These are phyloP conservation scores for Pochonia chlamydosporia DNA, from an alignment of 2,329 filamentous ascomycete species.

Conservation along the genomic window DNA sequence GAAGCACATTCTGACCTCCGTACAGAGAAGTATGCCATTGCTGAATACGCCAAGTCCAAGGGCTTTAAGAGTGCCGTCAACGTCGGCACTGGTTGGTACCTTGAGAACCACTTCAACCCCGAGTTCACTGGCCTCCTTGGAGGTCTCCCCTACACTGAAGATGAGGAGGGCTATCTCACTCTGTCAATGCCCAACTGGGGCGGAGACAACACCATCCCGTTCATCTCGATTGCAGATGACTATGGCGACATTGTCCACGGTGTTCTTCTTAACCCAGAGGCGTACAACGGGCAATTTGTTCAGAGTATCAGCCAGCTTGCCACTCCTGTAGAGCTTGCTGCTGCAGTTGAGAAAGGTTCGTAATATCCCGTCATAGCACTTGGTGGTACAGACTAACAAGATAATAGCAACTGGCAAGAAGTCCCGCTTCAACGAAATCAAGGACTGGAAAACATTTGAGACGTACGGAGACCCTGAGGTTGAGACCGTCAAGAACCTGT, in stretches of 20 bases:
- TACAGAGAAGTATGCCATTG: slow-evolving; percentile 31
- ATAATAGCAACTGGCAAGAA: slow-evolving; percentile 23
- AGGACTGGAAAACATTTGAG: slow-evolving; percentile 26
- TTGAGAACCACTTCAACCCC: slow-evolving; percentile 33
- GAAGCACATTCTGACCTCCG: not conserved
- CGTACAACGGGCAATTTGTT: slow-evolving; percentile 28
- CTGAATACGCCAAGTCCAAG: slow-evolving; percentile 27
- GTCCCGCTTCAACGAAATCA: slow-evolving; percentile 22
- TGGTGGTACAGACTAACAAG: not conserved
- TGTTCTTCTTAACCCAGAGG: slow-evolving; percentile 32
- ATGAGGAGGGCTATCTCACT: slow-evolving; percentile 30
- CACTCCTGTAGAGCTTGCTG: slow-evolving; percentile 22
- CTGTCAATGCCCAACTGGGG: slow-evolving; percentile 32
- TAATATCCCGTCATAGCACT: not conserved
- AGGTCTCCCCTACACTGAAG: slow-evolving; percentile 31
- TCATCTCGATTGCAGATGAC: slow-evolving; percentile 33
- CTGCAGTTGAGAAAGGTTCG: slow-evolving; percentile 25
- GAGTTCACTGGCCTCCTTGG: slow-evolving; percentile 30
- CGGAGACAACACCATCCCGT: slow-evolving; percentile 28
- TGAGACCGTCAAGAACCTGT: slow-evolving; percentile 31
- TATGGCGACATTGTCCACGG: slow-evolving; percentile 41
- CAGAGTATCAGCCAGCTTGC: slow-evolving; percentile 31
- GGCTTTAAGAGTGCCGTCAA: slow-evolving; percentile 29
- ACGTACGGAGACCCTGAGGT: slow-evolving; percentile 24
- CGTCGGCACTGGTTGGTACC: slow-evolving; percentile 34